A percentile compares a stretch with the other conserved stretches of the same genome.
Conservation (phyloP, 192 early-diverging fungal genomes). For the Lobosporangium transversale region DNA sequence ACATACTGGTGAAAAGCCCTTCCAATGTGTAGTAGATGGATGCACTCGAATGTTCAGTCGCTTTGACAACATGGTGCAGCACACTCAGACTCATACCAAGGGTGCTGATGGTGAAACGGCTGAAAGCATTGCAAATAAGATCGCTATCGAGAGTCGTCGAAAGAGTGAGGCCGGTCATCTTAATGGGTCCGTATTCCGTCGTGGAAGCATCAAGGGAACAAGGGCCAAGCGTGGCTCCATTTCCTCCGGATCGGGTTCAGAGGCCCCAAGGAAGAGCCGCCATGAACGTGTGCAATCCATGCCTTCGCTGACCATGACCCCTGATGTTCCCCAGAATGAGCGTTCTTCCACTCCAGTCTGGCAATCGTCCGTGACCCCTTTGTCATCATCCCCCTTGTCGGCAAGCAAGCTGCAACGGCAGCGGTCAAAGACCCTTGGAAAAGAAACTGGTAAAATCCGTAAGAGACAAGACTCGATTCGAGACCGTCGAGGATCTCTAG, state of each 20-base stretch:
- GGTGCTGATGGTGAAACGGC: conserved; percentile 25
- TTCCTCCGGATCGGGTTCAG: conserved; percentile 9
- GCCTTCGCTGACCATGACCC: conserved; percentile 18
- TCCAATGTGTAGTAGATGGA: conserved; percentile 72
- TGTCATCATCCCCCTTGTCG: conserved; percentile 9
- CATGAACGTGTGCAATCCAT: conserved; percentile 25
- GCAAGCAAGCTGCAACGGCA: conserved; percentile 11
- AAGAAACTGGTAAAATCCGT: conserved; percentile 8
- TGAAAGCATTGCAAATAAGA: conserved; percentile 31
- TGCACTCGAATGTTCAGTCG: conserved; percentile 76
- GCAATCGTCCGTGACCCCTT: conserved; percentile 28
- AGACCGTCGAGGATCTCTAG: conserved; percentile 29
- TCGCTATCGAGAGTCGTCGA: conserved; percentile 41
- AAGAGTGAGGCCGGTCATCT: conserved; percentile 46
- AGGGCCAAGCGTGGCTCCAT: conserved; percentile 23
- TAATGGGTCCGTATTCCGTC: background rate
- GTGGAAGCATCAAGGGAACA: conserved; percentile 6
- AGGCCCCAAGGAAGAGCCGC: conserved; percentile 2
- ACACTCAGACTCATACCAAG: conserved; percentile 73
- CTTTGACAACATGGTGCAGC: conserved; percentile 87
- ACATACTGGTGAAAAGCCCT: conserved; percentile 61
- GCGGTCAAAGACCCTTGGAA: conserved; percentile 4
- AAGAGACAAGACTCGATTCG: conserved; percentile 4
- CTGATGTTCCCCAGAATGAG: background rate
- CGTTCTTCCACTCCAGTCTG: conserved; percentile 20